These are phyloP conservation scores for Microcyclospora pomicola DNA, from an alignment of 2,329 filamentous ascomycete species.

Conservation along the genomic window DNA sequence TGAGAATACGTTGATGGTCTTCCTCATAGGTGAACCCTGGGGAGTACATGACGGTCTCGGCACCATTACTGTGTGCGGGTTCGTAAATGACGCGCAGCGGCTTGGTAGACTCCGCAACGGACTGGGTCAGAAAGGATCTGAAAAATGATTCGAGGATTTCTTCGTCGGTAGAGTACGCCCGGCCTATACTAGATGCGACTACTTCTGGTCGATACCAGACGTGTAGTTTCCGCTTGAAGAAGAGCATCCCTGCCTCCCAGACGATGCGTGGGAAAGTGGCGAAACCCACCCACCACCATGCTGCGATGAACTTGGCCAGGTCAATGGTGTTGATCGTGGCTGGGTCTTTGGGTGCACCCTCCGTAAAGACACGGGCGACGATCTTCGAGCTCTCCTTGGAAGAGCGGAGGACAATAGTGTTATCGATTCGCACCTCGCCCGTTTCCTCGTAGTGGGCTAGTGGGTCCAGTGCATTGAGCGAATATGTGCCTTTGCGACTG, in stretches of 20 bases:
- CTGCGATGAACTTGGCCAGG: constrained; percentile 14
- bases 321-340: constrained; percentile 26
- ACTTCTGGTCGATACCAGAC: constrained; percentile 56
- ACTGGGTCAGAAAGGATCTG: constrained; percentile 26
- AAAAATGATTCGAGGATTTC: constrained; percentile 27
- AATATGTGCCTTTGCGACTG: constrained; percentile 35
- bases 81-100: constrained; percentile 41
- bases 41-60: constrained; percentile 20
- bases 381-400: constrained; percentile 49
- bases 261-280: constrained; percentile 52
- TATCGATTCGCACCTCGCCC: constrained; percentile 33
- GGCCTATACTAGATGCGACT: constrained; percentile 39
- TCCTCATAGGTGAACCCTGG: constrained; percentile 23
- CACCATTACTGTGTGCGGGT: constrained; percentile 28
- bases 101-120: constrained; percentile 35
- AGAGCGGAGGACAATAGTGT: constrained; percentile 47
- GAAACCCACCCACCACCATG: constrained; percentile 56
- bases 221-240: constrained; percentile 42
- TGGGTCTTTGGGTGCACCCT: constrained; percentile 38
- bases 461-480: constrained; percentile 33
- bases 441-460: constrained; percentile 21
- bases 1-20: constrained; percentile 30
- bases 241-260: constrained; percentile 45
- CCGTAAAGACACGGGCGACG: constrained; percentile 45
- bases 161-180: constrained; percentile 40